Percentiles rank a stretch among this genome's conserved stretches.
These are phyloP conservation scores for Epichloe aotearoae DNA, from an alignment of 2,329 filamentous ascomycete species.

Conservation along the genomic window DNA sequence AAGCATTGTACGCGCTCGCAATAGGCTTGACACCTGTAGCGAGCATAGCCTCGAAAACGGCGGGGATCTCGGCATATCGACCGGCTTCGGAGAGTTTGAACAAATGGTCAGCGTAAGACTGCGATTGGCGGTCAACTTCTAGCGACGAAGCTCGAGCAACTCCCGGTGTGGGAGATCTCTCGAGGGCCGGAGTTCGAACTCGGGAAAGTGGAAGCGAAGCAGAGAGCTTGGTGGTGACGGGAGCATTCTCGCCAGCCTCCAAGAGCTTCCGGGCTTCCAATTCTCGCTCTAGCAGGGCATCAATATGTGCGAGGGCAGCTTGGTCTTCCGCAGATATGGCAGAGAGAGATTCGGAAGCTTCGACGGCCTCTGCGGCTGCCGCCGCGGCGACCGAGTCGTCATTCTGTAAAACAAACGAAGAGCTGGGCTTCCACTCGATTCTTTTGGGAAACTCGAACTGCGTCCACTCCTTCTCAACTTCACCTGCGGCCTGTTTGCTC, in stretches of 20 bases:
- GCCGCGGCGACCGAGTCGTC: constrained; percentile 34
- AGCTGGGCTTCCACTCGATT: constrained; percentile 72
- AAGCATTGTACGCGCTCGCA: constrained; percentile 79
- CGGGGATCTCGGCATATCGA: constrained; percentile 77
- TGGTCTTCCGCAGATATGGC: constrained; percentile 33
- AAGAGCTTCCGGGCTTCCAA: constrained; percentile 42
- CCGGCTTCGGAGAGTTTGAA: constrained; percentile 56
- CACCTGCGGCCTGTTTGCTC: constrained; percentile 52
- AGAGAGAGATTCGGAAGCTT: constrained; percentile 24
- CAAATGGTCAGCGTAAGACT: constrained; percentile 66
- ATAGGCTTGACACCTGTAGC: constrained; percentile 69
- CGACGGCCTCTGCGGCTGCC: constrained; percentile 20
- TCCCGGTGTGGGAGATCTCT: constrained; percentile 30
- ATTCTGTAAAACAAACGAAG: constrained; percentile 43
- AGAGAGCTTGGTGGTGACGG: constrained; percentile 22
- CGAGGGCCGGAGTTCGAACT: constrained; percentile 26
- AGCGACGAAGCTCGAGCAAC: constrained; percentile 46
- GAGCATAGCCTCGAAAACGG: constrained; percentile 82
- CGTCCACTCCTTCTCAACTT: constrained; percentile 70
- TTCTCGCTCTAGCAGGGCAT: constrained; percentile 72
- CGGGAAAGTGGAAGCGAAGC: constrained; percentile 27
- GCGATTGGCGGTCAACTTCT: constrained; percentile 48
- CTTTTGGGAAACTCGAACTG: constrained; percentile 81
- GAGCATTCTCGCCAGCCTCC: constrained; percentile 31
- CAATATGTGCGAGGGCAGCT: constrained; percentile 63